A percentile compares a stretch with the other conserved stretches of the same genome.
phyloP scores from a whole-genome alignment of 2,329 filamentous ascomycete species.

The Cladophialophora exuberans region DNA sequence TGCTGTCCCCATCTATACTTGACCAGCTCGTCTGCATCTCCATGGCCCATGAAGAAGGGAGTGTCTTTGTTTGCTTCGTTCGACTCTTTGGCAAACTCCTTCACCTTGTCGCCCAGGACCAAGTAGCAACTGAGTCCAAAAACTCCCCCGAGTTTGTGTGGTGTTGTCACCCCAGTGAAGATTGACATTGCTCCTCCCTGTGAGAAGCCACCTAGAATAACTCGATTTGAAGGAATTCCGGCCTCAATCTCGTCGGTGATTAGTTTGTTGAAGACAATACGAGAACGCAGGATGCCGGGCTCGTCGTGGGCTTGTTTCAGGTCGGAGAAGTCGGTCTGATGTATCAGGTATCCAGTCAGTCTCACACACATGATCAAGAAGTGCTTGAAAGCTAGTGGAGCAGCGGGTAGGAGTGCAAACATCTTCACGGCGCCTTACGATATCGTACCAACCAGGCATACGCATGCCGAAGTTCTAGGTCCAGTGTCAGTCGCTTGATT shows the following conservation, averaged over 20 bases:
- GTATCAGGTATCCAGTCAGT: not conserved
- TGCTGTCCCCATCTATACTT: conserved; percentile 67
- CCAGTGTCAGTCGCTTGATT: conserved; percentile 10
- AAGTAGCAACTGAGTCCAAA: conserved; percentile 84
- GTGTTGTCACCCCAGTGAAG: conserved; percentile 74
- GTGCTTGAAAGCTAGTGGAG: not conserved
- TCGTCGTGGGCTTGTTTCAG: conserved; percentile 55
- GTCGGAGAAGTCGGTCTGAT: conserved; percentile 47
- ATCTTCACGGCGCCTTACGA: conserved; percentile 48
- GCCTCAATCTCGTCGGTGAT: conserved; percentile 79
- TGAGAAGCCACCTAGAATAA: conserved; percentile 70
- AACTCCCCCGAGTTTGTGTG: conserved; percentile 80
- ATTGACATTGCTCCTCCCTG: conserved; percentile 88
- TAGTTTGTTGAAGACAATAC: conserved; percentile 75
- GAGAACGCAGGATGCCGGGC: conserved; percentile 71
- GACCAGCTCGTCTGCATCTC: conserved; percentile 75
- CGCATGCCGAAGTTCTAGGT: conserved; percentile 30
- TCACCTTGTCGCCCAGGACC: conserved; percentile 68
- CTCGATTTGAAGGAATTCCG: conserved; percentile 79
- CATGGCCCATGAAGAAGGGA: conserved; percentile 87
- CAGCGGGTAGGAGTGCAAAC: conserved; percentile 29
- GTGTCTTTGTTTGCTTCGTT: conserved; percentile 70
- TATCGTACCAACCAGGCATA: conserved; percentile 49
- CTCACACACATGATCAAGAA: not conserved
- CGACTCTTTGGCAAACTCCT: conserved; percentile 56